Evolutionary conservation across 805 yeast species (phyloP), one percentile per base, ranked within the genome.

Genomic region (Lachancea sp.): DNA sequence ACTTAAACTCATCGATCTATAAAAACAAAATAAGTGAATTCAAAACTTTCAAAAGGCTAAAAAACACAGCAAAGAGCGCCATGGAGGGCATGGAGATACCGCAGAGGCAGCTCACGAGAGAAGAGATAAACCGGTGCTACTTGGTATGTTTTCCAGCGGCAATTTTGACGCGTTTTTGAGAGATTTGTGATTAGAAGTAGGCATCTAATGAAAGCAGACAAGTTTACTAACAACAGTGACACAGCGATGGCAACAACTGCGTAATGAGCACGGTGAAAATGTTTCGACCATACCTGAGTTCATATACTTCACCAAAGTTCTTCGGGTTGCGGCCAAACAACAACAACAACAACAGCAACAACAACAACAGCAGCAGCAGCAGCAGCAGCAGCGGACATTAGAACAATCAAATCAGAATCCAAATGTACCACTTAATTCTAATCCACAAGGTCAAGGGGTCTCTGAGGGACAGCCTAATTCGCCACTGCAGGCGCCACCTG

Each of bases 101-200:
- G 35, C 58, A 61, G 41, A 53, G 65, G 34, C 60, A 57, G 38
- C 54, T 61, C 17, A 57, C 66, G 11, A 62, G 58, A 34, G 69
- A 65, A 34, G 69, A 65, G 36, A 57, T 65, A n/a, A 63, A 63
- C 39, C 57, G 69, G 34, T 63, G 67, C 42, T 62, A 62, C 45
- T 45, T 61, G 49, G 53, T 50, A 50, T 45, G 53, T 49, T 29
- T 16, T 16, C 13, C 15, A 15, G 20, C 13, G 10, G 15, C 13
- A 13, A 18, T 25, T 32, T 25, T n/a, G 29, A 25, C n/a, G 15
- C 20, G 22, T 18, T 31, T 36, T 27, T 19, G 13, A 16, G n/a
- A 7, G 22, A 26, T n/a, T 31, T 11, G 36, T n/a, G 20, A n/a
- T 22, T 7, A n/a, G 39, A 13, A 22, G 22, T 11, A 15, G 18